Conservation (phyloP, 1,284 basidiomycete genomes). For the Austroboletus novae-zelandiae region DNA sequence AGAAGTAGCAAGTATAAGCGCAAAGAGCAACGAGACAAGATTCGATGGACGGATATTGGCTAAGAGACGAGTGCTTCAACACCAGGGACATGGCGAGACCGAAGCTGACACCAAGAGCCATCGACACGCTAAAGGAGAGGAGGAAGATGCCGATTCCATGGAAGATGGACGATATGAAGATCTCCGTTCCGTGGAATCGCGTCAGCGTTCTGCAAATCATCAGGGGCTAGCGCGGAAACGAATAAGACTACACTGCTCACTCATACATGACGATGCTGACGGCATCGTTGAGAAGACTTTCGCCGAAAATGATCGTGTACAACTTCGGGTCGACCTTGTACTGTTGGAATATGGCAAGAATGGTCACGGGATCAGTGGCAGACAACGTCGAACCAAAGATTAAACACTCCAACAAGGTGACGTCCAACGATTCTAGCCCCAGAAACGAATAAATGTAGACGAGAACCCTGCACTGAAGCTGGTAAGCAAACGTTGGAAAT, state of each 20-base stretch:
- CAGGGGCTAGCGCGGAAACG: constrained; percentile 7
- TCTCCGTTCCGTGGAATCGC: constrained; percentile 88
- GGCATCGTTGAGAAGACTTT: constrained; percentile 96
- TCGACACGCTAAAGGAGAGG: constrained; percentile 91
- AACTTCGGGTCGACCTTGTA: constrained; percentile 99
- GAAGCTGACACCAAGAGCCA: constrained; percentile 90
- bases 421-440: constrained; percentile 80
- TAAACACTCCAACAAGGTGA: constrained; percentile 88
- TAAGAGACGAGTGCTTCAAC: constrained; percentile 92
- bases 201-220: constrained; percentile 70
- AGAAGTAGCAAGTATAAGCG: constrained; percentile 98
- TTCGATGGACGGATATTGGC: constrained; percentile 88
- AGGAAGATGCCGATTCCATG: constrained; percentile 96
- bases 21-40: constrained; percentile 92
- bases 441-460: constrained; percentile 95
- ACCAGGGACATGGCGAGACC: constrained; percentile 89
- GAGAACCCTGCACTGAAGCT: constrained; percentile 70
- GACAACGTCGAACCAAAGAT: constrained; percentile 96
- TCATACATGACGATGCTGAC: constrained; percentile 99
- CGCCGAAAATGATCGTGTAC: constrained; percentile 97
- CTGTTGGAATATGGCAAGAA: constrained; percentile 97
- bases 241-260: constrained; percentile 52
- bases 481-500: constrained; percentile 36
- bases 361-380: constrained; percentile 98
- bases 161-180: constrained; percentile 88